Conservation (phyloP, 257 asterid genomes). For the Petunia secreta region DNA sequence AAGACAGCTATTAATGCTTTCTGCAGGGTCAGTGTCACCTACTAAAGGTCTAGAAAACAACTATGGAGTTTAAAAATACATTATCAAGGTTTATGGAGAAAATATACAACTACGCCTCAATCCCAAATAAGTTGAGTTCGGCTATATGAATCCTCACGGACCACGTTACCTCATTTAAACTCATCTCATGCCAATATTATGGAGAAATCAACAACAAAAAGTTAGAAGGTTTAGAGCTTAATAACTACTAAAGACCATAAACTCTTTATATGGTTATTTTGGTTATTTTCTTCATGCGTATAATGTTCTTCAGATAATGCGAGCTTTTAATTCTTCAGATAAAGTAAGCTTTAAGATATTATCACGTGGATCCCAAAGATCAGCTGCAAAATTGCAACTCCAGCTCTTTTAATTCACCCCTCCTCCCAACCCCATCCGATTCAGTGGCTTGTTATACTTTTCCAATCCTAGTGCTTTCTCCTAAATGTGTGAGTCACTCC, state of each 20-base stretch:
- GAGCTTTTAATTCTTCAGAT: neutral
- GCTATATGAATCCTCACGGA: no score
- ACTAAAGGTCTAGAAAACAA: neutral
- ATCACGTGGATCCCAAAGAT: conserved; percentile 13
- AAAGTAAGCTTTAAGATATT: conserved; percentile 9
- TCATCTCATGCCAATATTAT: no score
- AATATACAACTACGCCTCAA: no score
- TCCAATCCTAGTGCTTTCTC: neutral
- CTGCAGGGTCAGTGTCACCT: neutral
- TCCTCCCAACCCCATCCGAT: neutral
- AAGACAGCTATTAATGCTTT: neutral
- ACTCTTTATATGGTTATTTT: neutral
- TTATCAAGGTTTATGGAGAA: neutral
- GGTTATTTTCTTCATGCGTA: neutral
- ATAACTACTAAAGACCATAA: conserved; percentile 10
- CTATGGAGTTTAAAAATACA: neutral
- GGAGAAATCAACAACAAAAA: neutral
- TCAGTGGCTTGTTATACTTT: neutral
- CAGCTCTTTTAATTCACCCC: neutral
- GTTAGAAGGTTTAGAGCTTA: neutral
- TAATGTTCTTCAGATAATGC: neutral
- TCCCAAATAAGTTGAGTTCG: no score
- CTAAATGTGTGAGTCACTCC: neutral
- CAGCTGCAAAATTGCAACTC: neutral
- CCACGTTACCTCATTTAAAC: no score